Evolutionary conservation across 1,284 basidiomycete genomes (phyloP).

Genomic region (Phlebopus sp.): DNA sequence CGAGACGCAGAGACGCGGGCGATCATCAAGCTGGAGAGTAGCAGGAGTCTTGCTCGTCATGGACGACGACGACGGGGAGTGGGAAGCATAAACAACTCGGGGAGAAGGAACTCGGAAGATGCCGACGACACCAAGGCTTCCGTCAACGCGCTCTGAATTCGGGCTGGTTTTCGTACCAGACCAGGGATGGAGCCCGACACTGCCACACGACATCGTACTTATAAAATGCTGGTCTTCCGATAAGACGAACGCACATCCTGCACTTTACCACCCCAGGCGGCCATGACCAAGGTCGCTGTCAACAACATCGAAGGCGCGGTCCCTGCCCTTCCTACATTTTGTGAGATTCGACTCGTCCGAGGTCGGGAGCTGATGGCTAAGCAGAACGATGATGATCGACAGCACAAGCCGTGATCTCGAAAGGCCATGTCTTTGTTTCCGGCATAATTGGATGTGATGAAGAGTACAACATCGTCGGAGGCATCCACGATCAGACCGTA

Average conservation of each 20-base stretch:
- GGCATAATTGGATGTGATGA: conserved; percentile 56
- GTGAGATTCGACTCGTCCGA: conserved; percentile 28
- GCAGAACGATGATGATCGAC: conserved; percentile 1
- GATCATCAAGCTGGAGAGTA: no score
- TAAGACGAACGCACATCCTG: not conserved
- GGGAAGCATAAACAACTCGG: no score
- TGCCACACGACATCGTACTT: no score
- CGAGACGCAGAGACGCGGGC: no score
- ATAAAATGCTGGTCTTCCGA: not conserved
- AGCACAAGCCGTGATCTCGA: conserved; percentile 53
- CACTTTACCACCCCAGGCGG: not conserved
- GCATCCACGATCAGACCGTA: conserved; percentile 39
- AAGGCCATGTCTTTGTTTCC: conserved; percentile 52
- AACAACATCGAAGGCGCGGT: conserved; percentile 40
- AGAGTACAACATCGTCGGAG: conserved; percentile 51
- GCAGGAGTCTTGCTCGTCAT: no score
- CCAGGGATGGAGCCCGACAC: no score
- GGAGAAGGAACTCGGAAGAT: no score
- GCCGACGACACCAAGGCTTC: no score
- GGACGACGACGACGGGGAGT: no score
- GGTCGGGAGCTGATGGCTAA: not conserved
- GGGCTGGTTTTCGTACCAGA: no score
- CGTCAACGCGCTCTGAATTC: no score
- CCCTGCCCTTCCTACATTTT: conserved; percentile 51
- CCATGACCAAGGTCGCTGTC: conserved; percentile 36